These are phyloP conservation scores for Immersiporthe knoxdaviesiana DNA, from an alignment of 2,329 filamentous ascomycete genomes.

Conservation along the genomic window DNA sequence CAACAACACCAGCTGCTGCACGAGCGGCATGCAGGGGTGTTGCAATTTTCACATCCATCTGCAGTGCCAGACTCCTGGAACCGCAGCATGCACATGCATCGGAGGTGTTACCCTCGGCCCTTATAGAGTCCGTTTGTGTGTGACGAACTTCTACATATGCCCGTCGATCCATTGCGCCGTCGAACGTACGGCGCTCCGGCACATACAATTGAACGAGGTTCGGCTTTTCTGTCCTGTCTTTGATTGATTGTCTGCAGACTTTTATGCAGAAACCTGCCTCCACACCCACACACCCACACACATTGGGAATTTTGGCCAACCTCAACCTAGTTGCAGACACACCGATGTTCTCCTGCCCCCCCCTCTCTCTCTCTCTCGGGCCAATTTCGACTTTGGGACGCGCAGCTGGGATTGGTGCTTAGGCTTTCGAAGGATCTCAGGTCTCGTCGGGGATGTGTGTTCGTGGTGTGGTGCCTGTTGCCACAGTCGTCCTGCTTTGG, in stretches of 20 bases:
- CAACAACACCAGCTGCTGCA: not conserved
- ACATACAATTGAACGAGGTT: not conserved
- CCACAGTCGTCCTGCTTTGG: not conserved
- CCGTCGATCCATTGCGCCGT: not conserved
- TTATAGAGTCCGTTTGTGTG: constrained; percentile 3
- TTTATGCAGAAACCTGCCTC: constrained; percentile 3
- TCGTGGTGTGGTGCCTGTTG: not conserved
- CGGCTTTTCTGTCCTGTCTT: constrained; percentile 5
- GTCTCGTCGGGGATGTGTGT: not conserved
- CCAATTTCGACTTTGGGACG: not conserved
- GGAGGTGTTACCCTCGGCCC: constrained; percentile 5
- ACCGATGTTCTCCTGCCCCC: not conserved
- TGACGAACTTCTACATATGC: not conserved
- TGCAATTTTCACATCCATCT: constrained; percentile 19
- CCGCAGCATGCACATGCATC: constrained; percentile 21
- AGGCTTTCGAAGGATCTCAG: not conserved
- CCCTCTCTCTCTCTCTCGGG: too few species aligned
- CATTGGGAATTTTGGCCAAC: not conserved
- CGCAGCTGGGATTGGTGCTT: not conserved
- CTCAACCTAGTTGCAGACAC: not conserved
- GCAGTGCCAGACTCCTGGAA: constrained; percentile 26
- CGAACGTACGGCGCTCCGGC: not conserved
- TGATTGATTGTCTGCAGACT: constrained; percentile 9
- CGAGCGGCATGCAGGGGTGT: constrained; percentile 24
- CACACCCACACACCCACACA: not conserved